These are phyloP conservation scores for Colletotrichum endophyticum DNA, from an alignment of 2,329 filamentous ascomycete genomes.

Conservation along the genomic window DNA sequence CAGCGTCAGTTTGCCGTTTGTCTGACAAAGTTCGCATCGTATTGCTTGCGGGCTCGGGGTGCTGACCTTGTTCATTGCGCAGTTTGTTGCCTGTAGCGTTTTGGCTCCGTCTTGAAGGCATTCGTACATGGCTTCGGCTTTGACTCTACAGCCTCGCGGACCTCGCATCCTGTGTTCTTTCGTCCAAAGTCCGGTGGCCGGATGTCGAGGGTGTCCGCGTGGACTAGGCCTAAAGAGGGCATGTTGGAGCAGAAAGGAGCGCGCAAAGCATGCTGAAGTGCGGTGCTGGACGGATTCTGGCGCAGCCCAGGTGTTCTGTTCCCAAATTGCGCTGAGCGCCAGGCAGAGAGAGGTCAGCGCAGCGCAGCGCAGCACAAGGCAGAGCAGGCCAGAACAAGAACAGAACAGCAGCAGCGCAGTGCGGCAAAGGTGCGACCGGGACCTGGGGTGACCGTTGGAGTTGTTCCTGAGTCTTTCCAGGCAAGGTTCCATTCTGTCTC, in stretches of 20 bases:
- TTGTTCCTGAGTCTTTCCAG: slow-evolving; percentile 15
- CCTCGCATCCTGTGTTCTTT: background rate
- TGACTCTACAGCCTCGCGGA: background rate
- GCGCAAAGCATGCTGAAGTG: background rate
- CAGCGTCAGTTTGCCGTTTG: background rate
- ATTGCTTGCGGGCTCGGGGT: background rate
- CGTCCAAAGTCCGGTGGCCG: slow-evolving; percentile 13
- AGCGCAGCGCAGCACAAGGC: background rate
- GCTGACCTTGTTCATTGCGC: background rate
- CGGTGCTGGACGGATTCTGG: background rate
- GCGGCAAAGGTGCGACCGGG: background rate
- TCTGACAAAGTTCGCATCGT: slow-evolving; percentile 5
- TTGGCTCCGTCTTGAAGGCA: background rate
- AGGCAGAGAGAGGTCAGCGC: background rate
- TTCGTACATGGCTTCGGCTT: background rate
- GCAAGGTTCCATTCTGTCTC: slow-evolving; percentile 20
- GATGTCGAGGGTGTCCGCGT: slow-evolving; percentile 11
- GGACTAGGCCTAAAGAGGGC: background rate
- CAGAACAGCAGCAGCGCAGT: background rate
- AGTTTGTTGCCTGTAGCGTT: background rate
- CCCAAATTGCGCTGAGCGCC: background rate
- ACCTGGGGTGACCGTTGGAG: slow-evolving; percentile 17
- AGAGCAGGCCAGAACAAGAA: background rate
- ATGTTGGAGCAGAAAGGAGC: background rate
- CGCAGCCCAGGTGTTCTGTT: background rate